A percentile compares a stretch with the other conserved stretches of the same genome.
Evolutionary conservation across 768 basidiomycete species (phyloP).

Genomic region (Russula sp.): DNA sequence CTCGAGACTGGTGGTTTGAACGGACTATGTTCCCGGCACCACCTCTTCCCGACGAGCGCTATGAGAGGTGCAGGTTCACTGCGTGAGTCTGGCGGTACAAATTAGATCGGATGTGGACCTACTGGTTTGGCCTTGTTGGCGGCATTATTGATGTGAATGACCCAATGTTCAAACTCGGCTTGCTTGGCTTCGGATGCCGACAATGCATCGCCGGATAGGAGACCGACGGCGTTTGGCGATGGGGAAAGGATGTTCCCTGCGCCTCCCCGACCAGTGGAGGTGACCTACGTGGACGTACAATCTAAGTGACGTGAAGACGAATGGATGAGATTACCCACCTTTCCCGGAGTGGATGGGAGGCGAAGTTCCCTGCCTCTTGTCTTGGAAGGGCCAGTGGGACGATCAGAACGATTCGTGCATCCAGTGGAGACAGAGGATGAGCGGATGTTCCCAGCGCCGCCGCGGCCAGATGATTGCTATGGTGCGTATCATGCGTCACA

Average conservation of each 20-base stretch:
- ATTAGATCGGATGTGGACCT: background rate
- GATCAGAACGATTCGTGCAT: background rate
- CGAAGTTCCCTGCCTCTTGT: constrained; percentile 3
- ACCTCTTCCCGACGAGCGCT: constrained; percentile 14
- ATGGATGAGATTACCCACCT: background rate
- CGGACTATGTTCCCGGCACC: constrained; percentile 7
- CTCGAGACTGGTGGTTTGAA: background rate
- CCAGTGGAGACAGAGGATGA: background rate
- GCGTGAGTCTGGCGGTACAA: background rate
- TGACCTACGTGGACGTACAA: background rate
- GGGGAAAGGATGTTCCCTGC: constrained; percentile 10
- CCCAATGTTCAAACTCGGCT: background rate
- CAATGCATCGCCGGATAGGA: background rate
- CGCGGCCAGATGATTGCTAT: constrained; percentile 16
- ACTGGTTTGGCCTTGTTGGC: background rate
- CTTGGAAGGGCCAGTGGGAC: background rate
- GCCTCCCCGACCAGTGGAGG: constrained; percentile 17
- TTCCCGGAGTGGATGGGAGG: background rate
- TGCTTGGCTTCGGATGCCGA: background rate
- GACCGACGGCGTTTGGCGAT: background rate
- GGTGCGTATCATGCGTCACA: background rate
- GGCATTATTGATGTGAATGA: background rate
- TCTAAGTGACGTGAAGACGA: background rate
- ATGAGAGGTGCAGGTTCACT: background rate
- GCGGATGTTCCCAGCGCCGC: constrained; percentile 16